Evolutionary conservation across 169 alveolate genomes (phyloP).

Genomic region (Toxoplasma gondii): DNA sequence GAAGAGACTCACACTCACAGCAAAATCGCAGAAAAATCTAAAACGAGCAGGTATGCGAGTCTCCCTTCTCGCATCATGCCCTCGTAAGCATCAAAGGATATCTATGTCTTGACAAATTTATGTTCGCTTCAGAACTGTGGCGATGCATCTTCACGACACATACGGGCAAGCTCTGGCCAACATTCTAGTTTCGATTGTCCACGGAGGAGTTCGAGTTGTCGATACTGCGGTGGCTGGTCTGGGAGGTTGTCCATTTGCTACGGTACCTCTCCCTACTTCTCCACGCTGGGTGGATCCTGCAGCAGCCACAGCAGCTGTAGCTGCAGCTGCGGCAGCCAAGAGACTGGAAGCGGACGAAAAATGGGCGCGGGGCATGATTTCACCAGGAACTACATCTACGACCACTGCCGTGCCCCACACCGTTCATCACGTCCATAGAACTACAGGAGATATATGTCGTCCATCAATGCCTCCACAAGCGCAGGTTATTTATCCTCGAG

Average conservation of each 20-base stretch:
- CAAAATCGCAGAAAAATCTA: too few relatives aligned
- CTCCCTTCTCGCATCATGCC: too few relatives aligned
- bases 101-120: too few relatives aligned
- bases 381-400: too few relatives aligned
- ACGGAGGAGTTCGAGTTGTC: constrained; percentile 77
- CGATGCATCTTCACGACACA: constrained; percentile 88
- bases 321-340: background rate
- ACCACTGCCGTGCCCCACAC: too few relatives aligned
- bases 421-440: too few relatives aligned
- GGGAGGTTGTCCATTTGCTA: constrained; percentile 90
- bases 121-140: constrained; percentile 61
- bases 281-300: background rate
- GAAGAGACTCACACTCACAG: background rate
- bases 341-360: background rate
- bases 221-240: constrained; percentile 85
- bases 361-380: background rate
- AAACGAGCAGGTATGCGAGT: too few relatives aligned
- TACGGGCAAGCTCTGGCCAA: constrained; percentile 80
- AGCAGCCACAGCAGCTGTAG: constrained; percentile 20
- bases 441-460: background rate
- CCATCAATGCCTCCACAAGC: background rate
- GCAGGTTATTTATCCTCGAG: background rate
- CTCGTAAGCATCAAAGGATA: too few relatives aligned
- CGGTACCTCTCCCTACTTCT: background rate
- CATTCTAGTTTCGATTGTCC: constrained; percentile 70